Conservation (phyloP, 331 rosid genomes). For the Rosa hybrid region DNA sequence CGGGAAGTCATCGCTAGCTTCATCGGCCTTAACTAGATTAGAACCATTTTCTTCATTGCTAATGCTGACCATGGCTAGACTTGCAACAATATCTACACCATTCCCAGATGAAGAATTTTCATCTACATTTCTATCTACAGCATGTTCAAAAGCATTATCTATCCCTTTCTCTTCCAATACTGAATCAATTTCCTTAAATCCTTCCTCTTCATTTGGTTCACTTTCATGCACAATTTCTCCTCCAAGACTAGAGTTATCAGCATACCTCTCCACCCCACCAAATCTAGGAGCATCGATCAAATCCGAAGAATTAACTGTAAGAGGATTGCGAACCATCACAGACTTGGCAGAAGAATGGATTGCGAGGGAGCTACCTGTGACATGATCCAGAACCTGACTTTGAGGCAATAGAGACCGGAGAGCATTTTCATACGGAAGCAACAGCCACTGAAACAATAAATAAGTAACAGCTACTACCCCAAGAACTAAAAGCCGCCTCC, state of each 20-base stretch:
- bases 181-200: constrained; percentile 16
- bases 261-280: constrained; percentile 26
- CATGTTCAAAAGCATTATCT: constrained; percentile 25
- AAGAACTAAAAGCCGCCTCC: constrained; percentile 58
- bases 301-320: constrained; percentile 38
- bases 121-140: constrained; percentile 19
- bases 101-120: constrained; percentile 28
- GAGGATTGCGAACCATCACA: constrained; percentile 46
- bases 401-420: constrained; percentile 56
- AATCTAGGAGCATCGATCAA: constrained; percentile 31
- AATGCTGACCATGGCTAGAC: constrained; percentile 26
- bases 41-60: constrained; percentile 29
- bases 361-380: constrained; percentile 18
- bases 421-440: constrained; percentile 70
- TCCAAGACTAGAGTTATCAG: constrained; percentile 26
- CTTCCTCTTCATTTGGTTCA: constrained; percentile 14
- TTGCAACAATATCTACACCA: constrained; percentile 23
- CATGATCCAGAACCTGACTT: constrained; percentile 13
- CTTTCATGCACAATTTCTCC: constrained; percentile 23
- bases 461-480: constrained; percentile 60
- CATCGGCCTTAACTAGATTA: constrained; percentile 26
- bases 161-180: constrained; percentile 18
- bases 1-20: constrained; percentile 30
- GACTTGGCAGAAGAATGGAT: constrained; percentile 45
- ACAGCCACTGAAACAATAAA: constrained; percentile 62